Evolutionary conservation across 2,329 filamentous ascomycete genomes (phyloP).

Genomic region (Botrytis hyacinthi): DNA sequence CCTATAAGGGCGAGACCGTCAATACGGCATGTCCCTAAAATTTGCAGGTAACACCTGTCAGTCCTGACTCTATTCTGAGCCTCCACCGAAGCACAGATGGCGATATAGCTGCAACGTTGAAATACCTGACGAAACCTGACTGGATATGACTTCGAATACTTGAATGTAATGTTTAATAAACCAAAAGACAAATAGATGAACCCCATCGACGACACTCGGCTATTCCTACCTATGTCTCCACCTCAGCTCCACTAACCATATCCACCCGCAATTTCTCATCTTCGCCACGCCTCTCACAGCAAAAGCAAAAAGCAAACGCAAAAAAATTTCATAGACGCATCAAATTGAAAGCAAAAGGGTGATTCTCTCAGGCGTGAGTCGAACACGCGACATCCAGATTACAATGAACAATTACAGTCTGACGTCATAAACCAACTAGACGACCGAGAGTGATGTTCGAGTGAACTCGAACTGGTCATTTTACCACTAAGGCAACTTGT

Average conservation of each 20-base stretch:
- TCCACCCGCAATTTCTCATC: background rate
- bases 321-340: background rate
- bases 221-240: background rate
- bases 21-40: too few species aligned
- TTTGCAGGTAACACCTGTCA: too few species aligned
- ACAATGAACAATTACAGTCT: constrained; percentile 9
- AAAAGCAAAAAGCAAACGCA: too few species aligned
- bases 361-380: constrained; percentile 7
- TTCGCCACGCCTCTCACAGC: background rate
- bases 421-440: constrained; percentile 20
- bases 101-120: background rate
- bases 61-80: background rate
- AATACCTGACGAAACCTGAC: background rate
- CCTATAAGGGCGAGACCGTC: too few species aligned
- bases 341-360: background rate
- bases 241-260: background rate
- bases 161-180: background rate
- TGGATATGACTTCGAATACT: background rate
- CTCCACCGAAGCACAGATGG: background rate
- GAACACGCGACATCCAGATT: constrained; percentile 18
- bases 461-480: constrained; percentile 12
- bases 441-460: constrained; percentile 9
- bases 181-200: too few species aligned
- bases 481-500: background rate
- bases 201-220: background rate